Percentiles rank a stretch among this genome's conserved stretches.
These are phyloP conservation scores for Tetrahymena malaccensis DNA, from an alignment of 73 alveolate genomes.

Conservation along the genomic window DNA sequence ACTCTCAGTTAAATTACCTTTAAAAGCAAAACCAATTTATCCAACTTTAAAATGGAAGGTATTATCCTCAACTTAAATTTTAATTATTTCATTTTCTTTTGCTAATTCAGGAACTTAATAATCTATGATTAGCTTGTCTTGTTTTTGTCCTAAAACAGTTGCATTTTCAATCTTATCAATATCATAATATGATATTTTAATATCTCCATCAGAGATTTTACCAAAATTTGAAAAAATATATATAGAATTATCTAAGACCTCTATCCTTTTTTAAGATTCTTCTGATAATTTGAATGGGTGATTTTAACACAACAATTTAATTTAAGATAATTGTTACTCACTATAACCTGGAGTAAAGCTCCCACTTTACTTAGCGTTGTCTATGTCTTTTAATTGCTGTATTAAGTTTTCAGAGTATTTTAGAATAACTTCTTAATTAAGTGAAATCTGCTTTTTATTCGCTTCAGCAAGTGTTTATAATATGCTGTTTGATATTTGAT, in stretches of 20 bases:
- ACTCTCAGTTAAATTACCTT: background rate
- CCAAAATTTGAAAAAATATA: background rate
- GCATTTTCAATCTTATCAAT: background rate
- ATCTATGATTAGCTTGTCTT: background rate
- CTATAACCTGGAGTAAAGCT: no score
- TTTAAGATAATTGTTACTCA: background rate
- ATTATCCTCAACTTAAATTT: background rate
- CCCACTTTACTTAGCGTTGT: no score
- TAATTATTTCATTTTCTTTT: background rate
- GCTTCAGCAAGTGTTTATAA: background rate
- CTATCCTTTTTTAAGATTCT: background rate
- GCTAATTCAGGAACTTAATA: background rate
- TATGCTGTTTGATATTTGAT: background rate
- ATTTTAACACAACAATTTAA: no score
- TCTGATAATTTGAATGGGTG: background rate
- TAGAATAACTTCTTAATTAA: background rate
- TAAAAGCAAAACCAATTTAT: background rate
- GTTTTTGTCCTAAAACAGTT: background rate
- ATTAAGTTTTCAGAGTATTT: background rate
- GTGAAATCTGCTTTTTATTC: background rate
- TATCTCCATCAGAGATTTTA: background rate
- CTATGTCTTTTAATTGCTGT: background rate
- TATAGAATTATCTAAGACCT: background rate
- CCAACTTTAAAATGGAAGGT: background rate
- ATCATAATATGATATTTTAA: background rate